These are phyloP conservation scores for Soucietia sequanensis DNA, from an alignment of 805 yeast genomes.

Conservation along the genomic window DNA sequence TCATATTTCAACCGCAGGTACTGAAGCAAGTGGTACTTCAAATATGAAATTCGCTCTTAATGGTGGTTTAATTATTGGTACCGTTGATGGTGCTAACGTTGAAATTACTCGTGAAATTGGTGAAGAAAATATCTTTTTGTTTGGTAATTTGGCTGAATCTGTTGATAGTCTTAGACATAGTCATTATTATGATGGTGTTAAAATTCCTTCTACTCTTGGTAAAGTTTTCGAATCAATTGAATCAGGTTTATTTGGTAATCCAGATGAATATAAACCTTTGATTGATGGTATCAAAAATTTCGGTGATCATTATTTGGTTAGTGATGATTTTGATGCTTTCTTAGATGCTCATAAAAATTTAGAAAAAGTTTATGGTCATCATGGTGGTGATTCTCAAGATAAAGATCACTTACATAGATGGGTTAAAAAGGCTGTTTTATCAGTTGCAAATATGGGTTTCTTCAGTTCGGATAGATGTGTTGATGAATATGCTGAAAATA, in stretches of 20 bases:
- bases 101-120: conserved; percentile 94
- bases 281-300: conserved; percentile 67
- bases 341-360: conserved; percentile 76
- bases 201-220: conserved; percentile 57
- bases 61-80: conserved; percentile 92
- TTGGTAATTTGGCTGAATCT: conserved; percentile 87
- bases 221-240: conserved; percentile 68
- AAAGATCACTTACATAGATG: conserved; percentile 61
- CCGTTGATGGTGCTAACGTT: conserved; percentile 96
- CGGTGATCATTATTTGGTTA: conserved; percentile 84
- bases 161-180: conserved; percentile 82
- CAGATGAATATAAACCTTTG: conserved; percentile 62
- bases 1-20: conserved; percentile 96
- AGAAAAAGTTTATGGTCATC: conserved; percentile 62
- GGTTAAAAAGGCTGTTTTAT: conserved; percentile 70
- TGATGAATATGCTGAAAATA: conserved; percentile 86
- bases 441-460: conserved; percentile 93
- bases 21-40: conserved; percentile 95
- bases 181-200: conserved; percentile 61
- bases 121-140: conserved; percentile 87
- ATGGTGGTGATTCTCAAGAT: conserved; percentile 40
- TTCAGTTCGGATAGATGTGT: conserved; percentile 89
- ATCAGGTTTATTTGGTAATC: conserved; percentile 68
- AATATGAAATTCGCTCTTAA: conserved; percentile 94
- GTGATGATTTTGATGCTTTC: conserved; percentile 87